phyloP scores from a whole-genome alignment of 768 basidiomycete genomes.

The Mycena sanguinolenta region DNA sequence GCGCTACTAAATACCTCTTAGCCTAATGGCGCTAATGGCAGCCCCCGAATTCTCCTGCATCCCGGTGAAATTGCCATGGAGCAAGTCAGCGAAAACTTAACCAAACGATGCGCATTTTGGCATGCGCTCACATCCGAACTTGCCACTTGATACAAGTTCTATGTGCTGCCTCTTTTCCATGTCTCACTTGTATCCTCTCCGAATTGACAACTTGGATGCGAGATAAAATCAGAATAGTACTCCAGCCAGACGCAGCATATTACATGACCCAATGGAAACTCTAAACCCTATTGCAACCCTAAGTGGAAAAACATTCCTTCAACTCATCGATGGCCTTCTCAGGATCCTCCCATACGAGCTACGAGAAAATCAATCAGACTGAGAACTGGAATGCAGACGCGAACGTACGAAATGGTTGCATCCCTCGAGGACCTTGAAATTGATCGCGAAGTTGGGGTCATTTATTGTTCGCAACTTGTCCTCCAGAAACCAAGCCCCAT shows the following conservation, averaged over 20 bases:
- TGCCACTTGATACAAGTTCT: slow-evolving; percentile 8
- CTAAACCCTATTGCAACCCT: not conserved
- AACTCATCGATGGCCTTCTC: slow-evolving; percentile 28
- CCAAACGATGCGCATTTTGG: slow-evolving; percentile 49
- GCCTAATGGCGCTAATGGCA: slow-evolving; percentile 32
- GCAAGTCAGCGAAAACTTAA: slow-evolving; percentile 33
- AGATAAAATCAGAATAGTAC: not conserved
- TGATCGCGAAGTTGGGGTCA: slow-evolving; percentile 27
- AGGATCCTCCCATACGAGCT: slow-evolving; percentile 40
- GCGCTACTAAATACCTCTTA: not conserved
- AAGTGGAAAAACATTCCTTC: slow-evolving; percentile 26
- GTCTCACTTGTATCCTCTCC: not conserved
- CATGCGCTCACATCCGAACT: slow-evolving; percentile 39
- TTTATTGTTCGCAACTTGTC: slow-evolving; percentile 27
- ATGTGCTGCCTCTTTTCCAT: not conserved
- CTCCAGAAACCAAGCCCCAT: slow-evolving; percentile 39
- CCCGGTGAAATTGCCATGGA: slow-evolving; percentile 46
- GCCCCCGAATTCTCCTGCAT: slow-evolving; percentile 48
- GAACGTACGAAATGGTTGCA: slow-evolving; percentile 44
- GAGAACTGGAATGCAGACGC: not conserved
- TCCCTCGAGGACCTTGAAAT: slow-evolving; percentile 31
- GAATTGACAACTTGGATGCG: not conserved
- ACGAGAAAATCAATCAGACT: not conserved
- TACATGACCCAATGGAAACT: not conserved
- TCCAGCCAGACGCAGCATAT: not conserved